Percentiles rank a stretch among this genome's conserved stretches.
Conservation (phyloP, 495 filamentous ascomycete species). For the Recurvomyces mirabilis region DNA sequence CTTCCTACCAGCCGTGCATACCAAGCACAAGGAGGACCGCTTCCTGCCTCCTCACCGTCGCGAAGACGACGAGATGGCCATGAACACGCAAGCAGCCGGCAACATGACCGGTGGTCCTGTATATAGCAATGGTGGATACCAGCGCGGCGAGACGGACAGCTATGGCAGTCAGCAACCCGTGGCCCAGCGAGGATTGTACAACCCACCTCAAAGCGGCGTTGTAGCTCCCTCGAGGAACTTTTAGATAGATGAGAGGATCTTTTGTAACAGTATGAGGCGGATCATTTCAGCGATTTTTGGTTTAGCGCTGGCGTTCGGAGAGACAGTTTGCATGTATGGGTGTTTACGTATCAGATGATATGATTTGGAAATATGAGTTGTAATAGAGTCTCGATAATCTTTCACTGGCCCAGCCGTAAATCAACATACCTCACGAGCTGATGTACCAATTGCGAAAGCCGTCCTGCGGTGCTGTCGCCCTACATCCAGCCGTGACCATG, state of each 20-base stretch:
- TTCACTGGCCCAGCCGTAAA: too few species aligned
- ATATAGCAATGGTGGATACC: conserved; percentile 12
- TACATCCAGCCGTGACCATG: too few species aligned
- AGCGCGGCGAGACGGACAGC: conserved; percentile 2
- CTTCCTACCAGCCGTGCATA: conserved; percentile 65
- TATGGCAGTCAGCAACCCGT: conserved; percentile 13
- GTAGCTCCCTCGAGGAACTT: conserved; percentile 23
- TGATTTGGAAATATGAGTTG: too few species aligned
- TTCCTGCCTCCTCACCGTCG: conserved; percentile 14
- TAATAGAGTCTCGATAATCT: too few species aligned
- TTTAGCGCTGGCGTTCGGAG: neutral
- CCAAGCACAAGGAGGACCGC: conserved; percentile 37
- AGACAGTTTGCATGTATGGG: too few species aligned
- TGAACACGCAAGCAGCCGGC: conserved; percentile 11
- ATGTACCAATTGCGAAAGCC: too few species aligned
- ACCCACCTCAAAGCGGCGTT: conserved; percentile 7
- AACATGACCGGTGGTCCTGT: conserved; percentile 12
- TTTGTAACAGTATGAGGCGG: too few species aligned
- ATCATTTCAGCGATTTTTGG: too few species aligned
- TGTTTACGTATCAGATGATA: too few species aligned
- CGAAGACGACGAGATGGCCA: conserved; percentile 17
- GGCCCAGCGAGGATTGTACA: conserved; percentile 3
- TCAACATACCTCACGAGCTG: too few species aligned
- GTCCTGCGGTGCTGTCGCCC: too few species aligned
- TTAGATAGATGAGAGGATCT: too few species aligned